phyloP scores from a whole-genome alignment of 257 asterid genomes.

The Salvia splendens region DNA sequence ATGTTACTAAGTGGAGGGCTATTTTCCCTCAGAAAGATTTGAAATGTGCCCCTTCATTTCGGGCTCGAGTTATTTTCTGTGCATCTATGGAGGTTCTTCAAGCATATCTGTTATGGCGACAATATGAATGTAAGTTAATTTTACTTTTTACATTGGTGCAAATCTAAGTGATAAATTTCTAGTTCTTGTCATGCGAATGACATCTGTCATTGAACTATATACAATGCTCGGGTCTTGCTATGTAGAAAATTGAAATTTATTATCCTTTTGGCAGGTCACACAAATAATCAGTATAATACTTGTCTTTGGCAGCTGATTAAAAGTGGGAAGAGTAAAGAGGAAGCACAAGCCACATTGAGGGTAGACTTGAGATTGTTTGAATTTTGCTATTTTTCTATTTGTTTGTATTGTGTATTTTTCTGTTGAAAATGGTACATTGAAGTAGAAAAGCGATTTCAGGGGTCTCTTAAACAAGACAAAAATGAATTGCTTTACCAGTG shows the following conservation, averaged over 20 bases:
- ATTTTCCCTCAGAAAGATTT: slow-evolving; percentile 56
- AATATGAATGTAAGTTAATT: slow-evolving; percentile 57
- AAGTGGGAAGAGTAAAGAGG: slow-evolving; percentile 57
- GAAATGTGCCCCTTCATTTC: slow-evolving; percentile 64
- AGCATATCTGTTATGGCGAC: slow-evolving; percentile 83
- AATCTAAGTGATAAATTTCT: slow-evolving; percentile 9
- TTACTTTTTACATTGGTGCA: background rate
- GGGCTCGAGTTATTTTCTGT: slow-evolving; percentile 65
- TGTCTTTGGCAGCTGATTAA: slow-evolving; percentile 71
- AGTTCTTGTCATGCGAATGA: slow-evolving; percentile 1
- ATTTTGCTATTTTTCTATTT: slow-evolving; percentile 1
- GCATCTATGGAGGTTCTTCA: slow-evolving; percentile 85
- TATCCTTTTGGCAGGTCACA: slow-evolving; percentile 59
- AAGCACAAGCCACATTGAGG: slow-evolving; percentile 65
- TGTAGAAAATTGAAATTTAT: slow-evolving; percentile 13
- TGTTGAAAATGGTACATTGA: slow-evolving; percentile 15
- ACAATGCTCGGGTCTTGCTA: background rate
- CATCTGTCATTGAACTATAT: slow-evolving; percentile 3
- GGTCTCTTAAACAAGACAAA: slow-evolving; percentile 65
- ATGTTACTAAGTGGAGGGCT: slow-evolving; percentile 69
- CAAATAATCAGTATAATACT: slow-evolving; percentile 60
- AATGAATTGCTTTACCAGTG: slow-evolving; percentile 74
- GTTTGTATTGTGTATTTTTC: background rate
- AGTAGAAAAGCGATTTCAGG: slow-evolving; percentile 39
- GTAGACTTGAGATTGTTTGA: slow-evolving; percentile 36